Conservation (phyloP, 331 rosid species). For the Arachis monticola region DNA sequence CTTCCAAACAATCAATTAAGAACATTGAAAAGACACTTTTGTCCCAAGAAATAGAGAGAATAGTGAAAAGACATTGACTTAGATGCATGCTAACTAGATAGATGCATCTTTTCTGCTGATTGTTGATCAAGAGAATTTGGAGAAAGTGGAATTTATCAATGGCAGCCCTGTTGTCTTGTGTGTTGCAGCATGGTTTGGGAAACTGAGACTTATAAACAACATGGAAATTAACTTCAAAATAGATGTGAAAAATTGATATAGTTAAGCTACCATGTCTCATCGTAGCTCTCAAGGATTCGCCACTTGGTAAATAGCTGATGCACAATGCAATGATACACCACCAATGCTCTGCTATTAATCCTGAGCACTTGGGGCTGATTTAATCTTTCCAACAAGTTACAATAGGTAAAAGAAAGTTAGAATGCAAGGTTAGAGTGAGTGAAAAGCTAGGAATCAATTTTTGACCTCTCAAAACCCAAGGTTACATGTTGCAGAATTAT, state of each 20-base stretch:
- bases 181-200: slow-evolving; percentile 90
- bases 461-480: no score
- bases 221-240: slow-evolving; percentile 65
- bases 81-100: no score
- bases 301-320: no score
- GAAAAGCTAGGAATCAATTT: no score
- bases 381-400: no score
- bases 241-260: background rate
- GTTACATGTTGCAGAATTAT: no score
- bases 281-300: background rate
- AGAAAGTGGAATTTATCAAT: slow-evolving; percentile 61
- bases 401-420: no score
- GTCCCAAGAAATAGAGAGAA: slow-evolving; percentile 18
- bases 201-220: slow-evolving; percentile 79
- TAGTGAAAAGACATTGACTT: slow-evolving; percentile 45
- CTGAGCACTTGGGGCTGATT: no score
- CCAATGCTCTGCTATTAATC: no score
- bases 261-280: slow-evolving; percentile 13
- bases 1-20: background rate
- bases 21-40: background rate
- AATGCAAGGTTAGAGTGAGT: no score
- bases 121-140: slow-evolving; percentile 73
- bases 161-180: slow-evolving; percentile 69
- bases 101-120: no score
- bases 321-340: no score